phyloP scores from a whole-genome alignment of 768 basidiomycete genomes.

The Boletus insuetus region DNA sequence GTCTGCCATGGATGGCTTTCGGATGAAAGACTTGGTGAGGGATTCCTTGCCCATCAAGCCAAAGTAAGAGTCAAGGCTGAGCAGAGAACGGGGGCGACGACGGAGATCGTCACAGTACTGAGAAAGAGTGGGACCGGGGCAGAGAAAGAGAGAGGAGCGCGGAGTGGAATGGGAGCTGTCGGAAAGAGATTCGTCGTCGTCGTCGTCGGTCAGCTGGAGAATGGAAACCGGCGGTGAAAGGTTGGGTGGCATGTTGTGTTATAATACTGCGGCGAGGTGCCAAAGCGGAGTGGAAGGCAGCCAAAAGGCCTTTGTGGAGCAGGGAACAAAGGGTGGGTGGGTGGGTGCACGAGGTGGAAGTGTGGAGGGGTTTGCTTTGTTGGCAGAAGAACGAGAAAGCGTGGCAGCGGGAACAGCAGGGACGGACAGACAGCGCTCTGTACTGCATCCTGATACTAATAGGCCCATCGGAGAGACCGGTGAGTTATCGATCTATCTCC shows the following conservation, averaged over 20 bases:
- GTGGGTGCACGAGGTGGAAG: conserved; percentile 1
- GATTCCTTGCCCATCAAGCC: conserved; percentile 24
- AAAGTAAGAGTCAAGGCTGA: conserved; percentile 32
- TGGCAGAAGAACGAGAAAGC: not conserved
- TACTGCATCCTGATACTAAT: conserved; percentile 16
- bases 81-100: conserved; percentile 19
- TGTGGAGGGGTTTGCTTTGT: conserved; percentile 11
- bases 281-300: conserved; percentile 25
- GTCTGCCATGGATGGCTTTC: conserved; percentile 14
- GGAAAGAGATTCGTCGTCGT: conserved; percentile 12
- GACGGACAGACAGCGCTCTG: not conserved
- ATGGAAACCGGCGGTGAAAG: conserved; percentile 13
- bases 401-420: conserved; percentile 3
- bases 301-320: conserved; percentile 27
- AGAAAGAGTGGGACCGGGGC: not conserved
- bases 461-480: conserved; percentile 9
- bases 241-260: conserved; percentile 17
- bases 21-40: conserved; percentile 8
- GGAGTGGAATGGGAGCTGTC: conserved; percentile 17
- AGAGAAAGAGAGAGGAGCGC: conserved; percentile 17
- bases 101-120: not conserved
- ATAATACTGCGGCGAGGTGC: conserved; percentile 13
- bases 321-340: conserved; percentile 20
- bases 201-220: conserved; percentile 12
- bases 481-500: conserved; percentile 1